These are phyloP conservation scores for Bruguiera parviflora DNA, from an alignment of 345 rosid genomes.

Conservation along the genomic window DNA sequence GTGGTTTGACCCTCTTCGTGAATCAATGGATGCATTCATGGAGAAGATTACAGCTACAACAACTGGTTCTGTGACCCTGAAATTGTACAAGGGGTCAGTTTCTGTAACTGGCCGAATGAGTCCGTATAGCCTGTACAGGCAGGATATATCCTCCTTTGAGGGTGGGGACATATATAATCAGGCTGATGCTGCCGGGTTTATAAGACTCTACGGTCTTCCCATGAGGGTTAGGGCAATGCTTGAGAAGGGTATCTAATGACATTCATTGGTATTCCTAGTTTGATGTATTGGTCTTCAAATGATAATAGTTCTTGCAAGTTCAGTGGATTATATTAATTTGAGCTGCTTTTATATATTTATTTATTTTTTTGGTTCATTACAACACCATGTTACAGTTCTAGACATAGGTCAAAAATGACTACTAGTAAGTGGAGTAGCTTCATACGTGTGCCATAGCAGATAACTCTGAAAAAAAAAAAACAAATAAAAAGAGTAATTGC, in stretches of 20 bases:
- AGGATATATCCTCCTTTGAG: constrained; percentile 87
- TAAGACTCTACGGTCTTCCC: constrained; percentile 74
- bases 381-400: too few relatives aligned
- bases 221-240: constrained; percentile 85
- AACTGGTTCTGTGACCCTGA: constrained; percentile 64
- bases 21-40: constrained; percentile 85
- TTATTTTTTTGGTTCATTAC: too few relatives aligned
- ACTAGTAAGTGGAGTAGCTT: too few relatives aligned
- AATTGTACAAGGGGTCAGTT: constrained; percentile 78
- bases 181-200: constrained; percentile 91
- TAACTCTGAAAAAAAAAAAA: too few relatives aligned
- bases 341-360: too few relatives aligned
- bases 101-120: constrained; percentile 60
- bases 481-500: too few relatives aligned
- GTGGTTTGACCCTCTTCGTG: constrained; percentile 89
- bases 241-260: constrained; percentile 44
- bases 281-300: too few relatives aligned
- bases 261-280: background rate
- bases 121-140: constrained; percentile 72
- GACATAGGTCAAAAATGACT: too few relatives aligned
- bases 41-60: constrained; percentile 72
- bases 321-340: too few relatives aligned
- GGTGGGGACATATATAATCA: constrained; percentile 79
- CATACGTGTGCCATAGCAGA: too few relatives aligned
- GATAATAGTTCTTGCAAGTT: too few relatives aligned